A percentile compares a stretch with the other conserved stretches of the same genome.
These are phyloP conservation scores for Isatis lusitanica DNA, from an alignment of 441 rosid genomes.

Conservation along the genomic window DNA sequence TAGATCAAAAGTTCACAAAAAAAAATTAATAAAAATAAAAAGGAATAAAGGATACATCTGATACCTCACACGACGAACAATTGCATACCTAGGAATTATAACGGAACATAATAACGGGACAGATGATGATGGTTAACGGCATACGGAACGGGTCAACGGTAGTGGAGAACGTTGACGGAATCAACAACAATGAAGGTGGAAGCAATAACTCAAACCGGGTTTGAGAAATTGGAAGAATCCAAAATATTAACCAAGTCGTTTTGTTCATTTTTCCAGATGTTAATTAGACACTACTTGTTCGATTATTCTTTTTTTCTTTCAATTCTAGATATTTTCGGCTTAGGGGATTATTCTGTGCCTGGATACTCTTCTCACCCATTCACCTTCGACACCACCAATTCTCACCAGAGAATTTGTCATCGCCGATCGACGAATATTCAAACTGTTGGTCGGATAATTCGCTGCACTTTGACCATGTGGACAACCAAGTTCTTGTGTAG, in stretches of 20 bases:
- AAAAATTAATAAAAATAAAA: neutral
- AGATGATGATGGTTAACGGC: constrained; percentile 18
- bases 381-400: constrained; percentile 88
- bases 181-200: neutral
- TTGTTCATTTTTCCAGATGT: too few relatives aligned
- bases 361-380: too few relatives aligned
- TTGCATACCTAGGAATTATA: constrained; percentile 11
- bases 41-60: neutral
- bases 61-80: constrained; percentile 43
- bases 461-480: constrained; percentile 37
- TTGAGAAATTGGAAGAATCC: too few relatives aligned
- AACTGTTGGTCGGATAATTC: constrained; percentile 51
- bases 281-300: too few relatives aligned
- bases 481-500: constrained; percentile 53
- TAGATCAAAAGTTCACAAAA: neutral
- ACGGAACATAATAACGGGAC: constrained; percentile 8
- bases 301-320: too few relatives aligned
- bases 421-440: constrained; percentile 83
- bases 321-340: too few relatives aligned
- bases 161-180: constrained; percentile 22
- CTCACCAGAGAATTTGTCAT: constrained; percentile 86
- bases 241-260: too few relatives aligned
- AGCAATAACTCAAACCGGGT: too few relatives aligned
- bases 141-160: constrained; percentile 14
- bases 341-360: too few relatives aligned